These are phyloP conservation scores for Zygosaccharomyces sapae DNA, from an alignment of 1,139 yeast species.

Conservation along the genomic window DNA sequence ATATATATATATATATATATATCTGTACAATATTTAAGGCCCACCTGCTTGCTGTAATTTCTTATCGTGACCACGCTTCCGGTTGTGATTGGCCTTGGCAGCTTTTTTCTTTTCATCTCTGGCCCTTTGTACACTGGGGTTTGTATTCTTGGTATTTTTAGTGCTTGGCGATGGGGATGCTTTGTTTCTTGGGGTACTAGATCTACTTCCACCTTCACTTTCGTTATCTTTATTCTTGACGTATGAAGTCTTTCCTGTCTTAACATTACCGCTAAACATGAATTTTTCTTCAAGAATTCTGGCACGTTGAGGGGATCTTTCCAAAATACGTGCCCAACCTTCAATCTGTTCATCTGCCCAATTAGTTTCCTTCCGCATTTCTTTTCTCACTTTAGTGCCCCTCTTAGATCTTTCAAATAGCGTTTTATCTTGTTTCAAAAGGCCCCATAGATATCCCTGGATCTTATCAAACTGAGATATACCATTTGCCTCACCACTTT, in stretches of 20 bases:
- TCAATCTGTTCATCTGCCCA: conserved; percentile 92
- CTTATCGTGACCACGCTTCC: conserved; percentile 58
- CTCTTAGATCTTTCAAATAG: conserved; percentile 51
- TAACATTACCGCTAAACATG: conserved; percentile 44
- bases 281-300: conserved; percentile 59
- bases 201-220: conserved; percentile 2
- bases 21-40: conserved; percentile 1
- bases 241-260: conserved; percentile 30
- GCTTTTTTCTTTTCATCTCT: conserved; percentile 56
- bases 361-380: conserved; percentile 47
- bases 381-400: conserved; percentile 49
- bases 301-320: conserved; percentile 58
- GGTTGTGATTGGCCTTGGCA: conserved; percentile 55
- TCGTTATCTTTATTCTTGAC: conserved; percentile 24
- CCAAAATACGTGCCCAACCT: conserved; percentile 83
- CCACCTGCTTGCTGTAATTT: conserved; percentile 41
- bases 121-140: conserved; percentile 38
- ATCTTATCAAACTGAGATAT: conserved; percentile 33
- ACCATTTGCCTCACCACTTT: conserved; percentile 17
- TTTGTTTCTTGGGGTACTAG: conserved; percentile 9
- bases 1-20: conserved; percentile 1
- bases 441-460: conserved; percentile 56
- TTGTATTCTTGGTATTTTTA: conserved; percentile 12
- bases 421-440: conserved; percentile 50
- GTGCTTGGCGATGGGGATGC: conserved; percentile 2